Evolutionary conservation across 176 grass and related monocot genomes (phyloP).

Genomic region (Secale cereale): DNA sequence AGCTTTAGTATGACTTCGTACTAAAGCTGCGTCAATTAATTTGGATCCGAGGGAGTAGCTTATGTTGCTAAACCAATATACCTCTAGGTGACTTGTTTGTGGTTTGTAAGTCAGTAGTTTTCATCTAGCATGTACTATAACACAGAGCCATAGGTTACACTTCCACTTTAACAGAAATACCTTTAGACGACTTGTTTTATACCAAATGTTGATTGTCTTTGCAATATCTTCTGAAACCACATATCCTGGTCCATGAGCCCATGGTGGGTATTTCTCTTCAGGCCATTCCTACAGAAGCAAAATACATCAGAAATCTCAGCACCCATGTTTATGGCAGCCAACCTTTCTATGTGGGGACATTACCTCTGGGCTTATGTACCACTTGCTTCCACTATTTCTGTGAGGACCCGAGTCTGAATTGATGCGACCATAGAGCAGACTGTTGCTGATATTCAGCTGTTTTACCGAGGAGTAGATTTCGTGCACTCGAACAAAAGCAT

Average conservation of each 20-base stretch:
- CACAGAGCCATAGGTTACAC: neutral
- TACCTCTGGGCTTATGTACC: conserved; percentile 85
- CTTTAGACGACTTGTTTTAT: conserved; percentile 64
- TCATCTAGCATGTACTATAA: neutral
- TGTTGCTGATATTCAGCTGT: conserved; percentile 50
- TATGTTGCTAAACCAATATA: neutral
- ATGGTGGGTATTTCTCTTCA: conserved; percentile 86
- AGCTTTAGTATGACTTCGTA: too few species aligned
- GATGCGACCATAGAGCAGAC: conserved; percentile 83
- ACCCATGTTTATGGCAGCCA: neutral
- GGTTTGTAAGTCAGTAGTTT: neutral
- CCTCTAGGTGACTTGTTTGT: conserved; percentile 1
- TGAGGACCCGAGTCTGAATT: conserved; percentile 67
- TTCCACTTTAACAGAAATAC: conserved; percentile 37
- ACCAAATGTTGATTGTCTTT: conserved; percentile 44
- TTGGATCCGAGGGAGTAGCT: too few species aligned
- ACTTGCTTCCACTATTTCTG: conserved; percentile 77
- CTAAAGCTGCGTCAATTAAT: too few species aligned
- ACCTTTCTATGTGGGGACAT: conserved; percentile 25
- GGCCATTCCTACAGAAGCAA: conserved; percentile 83
- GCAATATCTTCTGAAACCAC: conserved; percentile 89
- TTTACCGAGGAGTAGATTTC: conserved; percentile 64
- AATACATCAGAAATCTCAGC: conserved; percentile 26
- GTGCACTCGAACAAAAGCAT: conserved; percentile 96
- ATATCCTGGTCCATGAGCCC: conserved; percentile 96